A percentile compares a stretch with the other conserved stretches of the same genome.
Conservation (phyloP, 352 stramenopile species). For the Pilasporangium apinafurcum region DNA sequence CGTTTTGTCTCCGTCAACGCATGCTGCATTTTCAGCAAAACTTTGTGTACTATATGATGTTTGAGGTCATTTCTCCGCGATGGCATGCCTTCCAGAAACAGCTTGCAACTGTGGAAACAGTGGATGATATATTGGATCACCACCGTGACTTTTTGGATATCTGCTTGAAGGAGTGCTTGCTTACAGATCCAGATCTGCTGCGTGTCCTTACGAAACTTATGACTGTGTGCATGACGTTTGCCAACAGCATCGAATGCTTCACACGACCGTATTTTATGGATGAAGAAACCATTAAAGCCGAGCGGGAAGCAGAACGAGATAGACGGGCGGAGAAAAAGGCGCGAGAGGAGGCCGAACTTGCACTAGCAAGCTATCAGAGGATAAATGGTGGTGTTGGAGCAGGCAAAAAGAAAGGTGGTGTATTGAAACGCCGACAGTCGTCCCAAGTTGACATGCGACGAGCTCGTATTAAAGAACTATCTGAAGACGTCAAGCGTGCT, state of each 20-base stretch:
- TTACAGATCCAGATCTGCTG: constrained; percentile 95
- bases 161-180: constrained; percentile 95
- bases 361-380: constrained; percentile 55
- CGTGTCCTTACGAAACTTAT: constrained; percentile 94
- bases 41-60: constrained; percentile 98
- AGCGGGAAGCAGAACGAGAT: constrained; percentile 71
- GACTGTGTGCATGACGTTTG: constrained; percentile 95
- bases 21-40: constrained; percentile 99
- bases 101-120: constrained; percentile 67
- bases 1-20: constrained; percentile 94
- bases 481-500: constrained; percentile 67
- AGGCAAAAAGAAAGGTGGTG: constrained; percentile 47
- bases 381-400: not conserved
- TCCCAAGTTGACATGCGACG: constrained; percentile 76
- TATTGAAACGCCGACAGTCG: constrained; percentile 55
- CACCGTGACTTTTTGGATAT: constrained; percentile 96
- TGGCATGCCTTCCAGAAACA: constrained; percentile 89
- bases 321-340: constrained; percentile 75
- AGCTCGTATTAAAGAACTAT: constrained; percentile 74
- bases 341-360: constrained; percentile 66
- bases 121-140: constrained; percentile 93
- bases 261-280: constrained; percentile 76
- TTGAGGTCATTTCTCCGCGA: constrained; percentile 93
- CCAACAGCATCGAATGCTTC: constrained; percentile 92
- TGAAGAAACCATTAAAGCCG: constrained; percentile 82